These are phyloP conservation scores for Yamadazyma philogaea DNA, from an alignment of 805 yeast genomes.

Conservation along the genomic window DNA sequence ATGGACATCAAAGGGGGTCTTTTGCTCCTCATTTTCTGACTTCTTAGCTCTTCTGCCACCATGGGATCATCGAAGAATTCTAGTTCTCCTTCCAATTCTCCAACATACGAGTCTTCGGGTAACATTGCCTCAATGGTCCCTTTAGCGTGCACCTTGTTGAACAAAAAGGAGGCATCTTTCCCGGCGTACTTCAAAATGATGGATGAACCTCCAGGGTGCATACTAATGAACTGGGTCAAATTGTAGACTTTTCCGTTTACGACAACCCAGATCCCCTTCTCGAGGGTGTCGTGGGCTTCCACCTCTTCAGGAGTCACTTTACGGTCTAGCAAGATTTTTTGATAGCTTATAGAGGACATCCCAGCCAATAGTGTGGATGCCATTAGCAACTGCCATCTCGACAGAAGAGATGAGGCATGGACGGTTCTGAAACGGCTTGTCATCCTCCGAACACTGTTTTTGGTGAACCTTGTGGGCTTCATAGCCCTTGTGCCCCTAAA, in stretches of 20 bases:
- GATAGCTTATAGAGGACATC: constrained; percentile 39
- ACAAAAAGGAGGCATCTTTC: constrained; percentile 55
- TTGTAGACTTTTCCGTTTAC: constrained; percentile 71
- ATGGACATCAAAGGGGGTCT: constrained; percentile 31
- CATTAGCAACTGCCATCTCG: background rate
- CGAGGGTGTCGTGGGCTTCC: constrained; percentile 14
- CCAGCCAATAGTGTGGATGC: constrained; percentile 55
- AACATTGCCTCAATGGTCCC: constrained; percentile 19
- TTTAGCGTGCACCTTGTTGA: constrained; percentile 40
- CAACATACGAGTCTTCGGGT: constrained; percentile 19
- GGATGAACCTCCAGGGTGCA: constrained; percentile 69
- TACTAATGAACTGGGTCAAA: constrained; percentile 68
- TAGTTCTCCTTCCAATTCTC: constrained; percentile 22
- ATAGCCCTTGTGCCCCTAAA: background rate
- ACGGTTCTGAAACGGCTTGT: background rate
- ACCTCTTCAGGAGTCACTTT: constrained; percentile 16
- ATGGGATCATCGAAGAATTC: constrained; percentile 18
- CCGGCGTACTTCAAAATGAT: constrained; percentile 57
- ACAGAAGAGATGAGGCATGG: background rate
- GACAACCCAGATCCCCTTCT: constrained; percentile 28
- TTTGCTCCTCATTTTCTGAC: constrained; percentile 13
- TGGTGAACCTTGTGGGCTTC: background rate
- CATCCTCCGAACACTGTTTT: background rate
- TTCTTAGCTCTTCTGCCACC: constrained; percentile 19
- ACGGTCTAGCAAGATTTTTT: constrained; percentile 18